Conservation (phyloP, 2,329 filamentous ascomycete species). For the Botrytis sinoallii region DNA sequence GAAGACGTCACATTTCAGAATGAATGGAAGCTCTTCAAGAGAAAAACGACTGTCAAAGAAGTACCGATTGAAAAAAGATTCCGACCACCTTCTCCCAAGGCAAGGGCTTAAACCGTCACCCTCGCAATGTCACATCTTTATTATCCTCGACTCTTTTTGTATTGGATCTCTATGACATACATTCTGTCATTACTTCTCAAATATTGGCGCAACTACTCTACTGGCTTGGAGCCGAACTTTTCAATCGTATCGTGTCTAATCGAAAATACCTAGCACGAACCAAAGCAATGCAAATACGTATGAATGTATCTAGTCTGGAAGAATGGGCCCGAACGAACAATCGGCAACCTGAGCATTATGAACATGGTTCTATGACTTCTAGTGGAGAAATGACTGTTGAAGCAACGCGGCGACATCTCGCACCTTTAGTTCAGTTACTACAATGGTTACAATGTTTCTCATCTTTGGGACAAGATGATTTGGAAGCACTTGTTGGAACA, state of each 20-base stretch:
- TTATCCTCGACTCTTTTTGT: conserved; percentile 96
- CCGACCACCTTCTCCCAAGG: conserved; percentile 88
- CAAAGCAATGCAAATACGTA: conserved; percentile 99
- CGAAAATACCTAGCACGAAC: conserved; percentile 91
- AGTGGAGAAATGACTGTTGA: conserved; percentile 87
- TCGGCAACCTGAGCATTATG: conserved; percentile 90
- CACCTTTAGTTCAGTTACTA: conserved; percentile 86
- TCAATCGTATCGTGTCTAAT: conserved; percentile 97
- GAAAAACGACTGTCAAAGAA: conserved; percentile 84
- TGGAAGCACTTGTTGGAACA: conserved; percentile 84
- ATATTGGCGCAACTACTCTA: conserved; percentile 91
- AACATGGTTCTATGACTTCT: conserved; percentile 81
- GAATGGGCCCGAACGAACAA: conserved; percentile 96
- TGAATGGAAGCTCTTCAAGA: conserved; percentile 96
- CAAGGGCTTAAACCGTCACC: conserved; percentile 85
- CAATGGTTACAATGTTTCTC: conserved; percentile 99
- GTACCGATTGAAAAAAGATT: conserved; percentile 89
- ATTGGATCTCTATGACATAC: conserved; percentile 96
- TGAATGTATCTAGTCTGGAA: conserved; percentile 94
- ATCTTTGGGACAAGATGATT: conserved; percentile 77
- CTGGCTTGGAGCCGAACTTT: conserved; percentile 93
- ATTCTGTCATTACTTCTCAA: conserved; percentile 92
- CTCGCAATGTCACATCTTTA: conserved; percentile 91
- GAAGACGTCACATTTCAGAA: conserved; percentile 97
- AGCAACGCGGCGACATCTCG: conserved; percentile 76